Evolutionary conservation across 305 asterid species (phyloP).

Genomic region (Euphrasia arctica): DNA sequence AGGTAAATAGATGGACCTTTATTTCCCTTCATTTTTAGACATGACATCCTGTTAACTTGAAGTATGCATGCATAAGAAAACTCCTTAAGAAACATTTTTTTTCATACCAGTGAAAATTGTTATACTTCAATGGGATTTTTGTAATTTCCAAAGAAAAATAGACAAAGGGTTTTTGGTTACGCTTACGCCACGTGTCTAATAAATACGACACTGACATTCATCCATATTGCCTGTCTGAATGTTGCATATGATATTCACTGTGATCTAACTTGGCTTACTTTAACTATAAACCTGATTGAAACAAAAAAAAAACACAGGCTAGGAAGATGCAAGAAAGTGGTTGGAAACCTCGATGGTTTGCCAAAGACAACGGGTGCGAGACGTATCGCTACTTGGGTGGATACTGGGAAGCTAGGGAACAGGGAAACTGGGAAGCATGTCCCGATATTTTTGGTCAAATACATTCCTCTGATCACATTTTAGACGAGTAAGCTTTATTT

Average conservation of each 20-base stretch:
- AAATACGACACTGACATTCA: neutral
- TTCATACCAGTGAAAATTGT: neutral
- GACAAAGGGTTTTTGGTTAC: no score
- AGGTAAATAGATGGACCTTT: conserved; percentile 33
- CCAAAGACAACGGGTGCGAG: conserved; percentile 52
- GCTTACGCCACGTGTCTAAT: no score
- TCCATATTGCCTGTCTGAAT: neutral
- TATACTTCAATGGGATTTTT: neutral
- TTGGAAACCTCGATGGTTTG: conserved; percentile 93
- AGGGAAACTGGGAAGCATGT: conserved; percentile 76
- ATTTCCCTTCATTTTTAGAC: neutral
- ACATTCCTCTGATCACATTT: conserved; percentile 45
- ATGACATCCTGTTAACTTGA: conserved; percentile 4
- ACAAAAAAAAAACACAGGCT: conserved; percentile 53
- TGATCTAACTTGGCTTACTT: neutral
- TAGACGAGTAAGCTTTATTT: conserved; percentile 41
- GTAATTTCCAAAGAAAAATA: neutral
- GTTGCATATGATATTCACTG: neutral
- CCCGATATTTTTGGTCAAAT: conserved; percentile 91
- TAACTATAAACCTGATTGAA: neutral
- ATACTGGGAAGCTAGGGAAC: conserved; percentile 93
- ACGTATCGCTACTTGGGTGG: conserved; percentile 69
- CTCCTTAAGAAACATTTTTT: neutral
- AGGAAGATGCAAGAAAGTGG: conserved; percentile 96
- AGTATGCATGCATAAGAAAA: conserved; percentile 3